phyloP scores from a whole-genome alignment of 2,329 filamentous ascomycete genomes.

The Delphinella strobiligena region DNA sequence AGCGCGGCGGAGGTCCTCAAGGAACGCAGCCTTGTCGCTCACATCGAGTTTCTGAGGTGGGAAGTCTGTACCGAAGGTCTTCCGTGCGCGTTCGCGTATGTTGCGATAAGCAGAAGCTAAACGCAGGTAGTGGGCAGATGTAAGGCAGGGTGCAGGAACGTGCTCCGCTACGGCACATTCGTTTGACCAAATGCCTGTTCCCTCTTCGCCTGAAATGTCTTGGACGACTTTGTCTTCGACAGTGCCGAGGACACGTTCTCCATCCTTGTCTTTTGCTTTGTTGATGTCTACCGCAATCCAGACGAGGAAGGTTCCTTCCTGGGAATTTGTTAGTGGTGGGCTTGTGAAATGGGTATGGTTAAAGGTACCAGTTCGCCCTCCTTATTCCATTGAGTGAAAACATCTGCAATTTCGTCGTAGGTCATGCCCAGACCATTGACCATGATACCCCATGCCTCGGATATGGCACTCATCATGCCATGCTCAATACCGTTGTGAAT shows the following conservation, averaged over 20 bases:
- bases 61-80: conserved; percentile 33
- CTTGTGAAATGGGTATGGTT: conserved; percentile 10
- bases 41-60: conserved; percentile 22
- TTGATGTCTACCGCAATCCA: conserved; percentile 52
- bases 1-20: conserved; percentile 48
- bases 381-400: conserved; percentile 49
- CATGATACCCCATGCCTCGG: conserved; percentile 55
- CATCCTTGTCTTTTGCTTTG: conserved; percentile 33
- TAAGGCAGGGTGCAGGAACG: conserved; percentile 52
- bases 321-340: no score
- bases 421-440: conserved; percentile 44
- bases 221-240: conserved; percentile 62
- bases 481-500: conserved; percentile 65
- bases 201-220: conserved; percentile 53
- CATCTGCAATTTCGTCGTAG: conserved; percentile 48
- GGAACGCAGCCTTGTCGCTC: conserved; percentile 28
- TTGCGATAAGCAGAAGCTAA: conserved; percentile 50
- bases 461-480: conserved; percentile 54
- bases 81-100: conserved; percentile 40
- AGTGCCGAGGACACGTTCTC: conserved; percentile 42
- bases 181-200: conserved; percentile 55
- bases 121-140: conserved; percentile 49
- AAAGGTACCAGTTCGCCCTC: conserved; percentile 45
- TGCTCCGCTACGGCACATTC: conserved; percentile 50
- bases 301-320: conserved; percentile 48